Evolutionary conservation across 352 stramenopile species (phyloP), one percentile per base, ranked within the genome.

Genomic region (Plasmopara halstedii): DNA sequence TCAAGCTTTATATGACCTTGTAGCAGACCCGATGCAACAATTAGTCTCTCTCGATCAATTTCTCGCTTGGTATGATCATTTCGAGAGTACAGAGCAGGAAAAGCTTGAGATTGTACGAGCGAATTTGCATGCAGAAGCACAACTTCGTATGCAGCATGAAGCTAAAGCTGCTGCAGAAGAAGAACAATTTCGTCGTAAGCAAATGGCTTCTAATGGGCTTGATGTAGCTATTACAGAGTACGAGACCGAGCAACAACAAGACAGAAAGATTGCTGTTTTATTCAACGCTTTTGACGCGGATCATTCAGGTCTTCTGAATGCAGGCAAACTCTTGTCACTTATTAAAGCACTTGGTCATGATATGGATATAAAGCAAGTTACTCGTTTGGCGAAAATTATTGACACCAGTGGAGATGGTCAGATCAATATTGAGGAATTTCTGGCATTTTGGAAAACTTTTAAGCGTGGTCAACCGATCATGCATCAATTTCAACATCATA

Each of bases 381-480:
- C 42, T 11, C 60, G 81, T 17, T 84, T 86, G 66, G 62, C 86
- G 50, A 37, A 48, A 15, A 56, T 64, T 10, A 88, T 88, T 47
- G 77, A 86, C 37, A 65, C 58, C 0, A 85, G 72, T 32, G 74
- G 73, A 23, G 74, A 86, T 43, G 54, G 59, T 7, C 59, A 59
- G 1, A 63, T 88, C 26, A 85, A 67, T 29, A 39, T 85, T 5
- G 67, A 73, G 43, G 77, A 88, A 44, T 84, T 88, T 44, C 40
- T 78, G 15, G 66, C 68, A 2, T 86, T 85, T 45, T 88, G 77
- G 77, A 78, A 58, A 27, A 58, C 70, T 13, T 86, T 83, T 20
- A 59, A 83, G 45, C 56, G 67, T 19, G 33, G 46, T 15, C 45
- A 53, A 11, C 41, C 57, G 41, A 50, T 43, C 5, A 33, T 15